These are phyloP conservation scores for Dothideomycetes sp. DNA, from an alignment of 2,329 filamentous ascomycete genomes.

Conservation along the genomic window DNA sequence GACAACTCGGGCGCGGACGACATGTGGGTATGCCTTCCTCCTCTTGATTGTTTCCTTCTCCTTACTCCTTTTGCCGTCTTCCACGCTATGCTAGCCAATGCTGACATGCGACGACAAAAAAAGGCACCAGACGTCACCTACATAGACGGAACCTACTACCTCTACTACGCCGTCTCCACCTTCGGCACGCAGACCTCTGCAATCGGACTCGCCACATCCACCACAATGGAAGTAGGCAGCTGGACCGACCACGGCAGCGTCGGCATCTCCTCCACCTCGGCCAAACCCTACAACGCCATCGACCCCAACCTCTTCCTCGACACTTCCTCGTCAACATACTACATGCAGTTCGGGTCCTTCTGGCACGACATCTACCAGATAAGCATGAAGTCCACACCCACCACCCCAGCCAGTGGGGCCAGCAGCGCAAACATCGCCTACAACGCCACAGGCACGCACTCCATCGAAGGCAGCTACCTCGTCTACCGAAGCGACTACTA, in stretches of 20 bases:
- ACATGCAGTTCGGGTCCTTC: constrained; percentile 51
- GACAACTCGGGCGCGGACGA: constrained; percentile 34
- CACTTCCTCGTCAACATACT: background rate
- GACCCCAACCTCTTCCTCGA: constrained; percentile 29
- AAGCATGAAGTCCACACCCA: constrained; percentile 28
- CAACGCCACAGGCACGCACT: constrained; percentile 38
- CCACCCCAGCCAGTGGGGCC: constrained; percentile 20
- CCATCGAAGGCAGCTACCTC: constrained; percentile 47
- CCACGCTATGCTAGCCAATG: too few species aligned
- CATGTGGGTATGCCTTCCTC: constrained; percentile 28
- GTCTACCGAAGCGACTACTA: constrained; percentile 46
- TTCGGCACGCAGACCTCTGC: constrained; percentile 51
- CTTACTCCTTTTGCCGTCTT: too few species aligned
- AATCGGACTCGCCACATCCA: constrained; percentile 48
- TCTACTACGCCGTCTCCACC: constrained; percentile 56
- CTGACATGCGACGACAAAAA: too few species aligned
- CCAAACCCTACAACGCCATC: constrained; percentile 40
- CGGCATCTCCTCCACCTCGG: constrained; percentile 33
- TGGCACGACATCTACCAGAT: constrained; percentile 56
- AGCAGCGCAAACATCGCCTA: constrained; percentile 40
- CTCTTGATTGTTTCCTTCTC: background rate
- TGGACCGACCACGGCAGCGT: constrained; percentile 53
- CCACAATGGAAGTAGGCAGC: constrained; percentile 38
- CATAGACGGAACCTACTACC: constrained; percentile 48
- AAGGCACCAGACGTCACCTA: constrained; percentile 49